Base-by-base conservation (phyloP, 805 yeast species). In the Candida ortonii region DNA sequence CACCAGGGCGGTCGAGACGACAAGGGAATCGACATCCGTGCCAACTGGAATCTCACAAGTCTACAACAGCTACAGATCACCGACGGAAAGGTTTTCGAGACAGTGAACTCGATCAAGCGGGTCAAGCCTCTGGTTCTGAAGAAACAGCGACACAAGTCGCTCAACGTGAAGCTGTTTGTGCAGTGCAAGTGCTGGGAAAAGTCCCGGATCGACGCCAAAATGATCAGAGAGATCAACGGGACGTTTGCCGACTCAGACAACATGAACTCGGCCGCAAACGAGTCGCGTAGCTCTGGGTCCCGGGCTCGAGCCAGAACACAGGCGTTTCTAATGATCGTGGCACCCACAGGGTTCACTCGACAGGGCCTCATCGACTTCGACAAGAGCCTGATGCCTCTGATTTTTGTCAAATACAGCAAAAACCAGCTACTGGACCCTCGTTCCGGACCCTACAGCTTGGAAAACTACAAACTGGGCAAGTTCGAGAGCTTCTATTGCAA, bases 1-100 rank as follows among this genome's bases (percentile, higher is more conserved):
- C 68, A 73, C 25, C 67, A 63, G 24, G 84, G 84, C 1, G 80
- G 82, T 1, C 61, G 76, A 2, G 66, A 68, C 31, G 84, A 78
- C 44, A 64, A 69, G 33, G 84, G 84, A 0, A 59, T 77, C 4
- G 84, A 78, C 47, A 50, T 78, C 4, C 49, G 70, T 14, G 81
- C 80, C 0, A 59, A 59, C 25, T 76, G 82, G 81, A 56, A 70
- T 34, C 49, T 46, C 13, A 23, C 38, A 3, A 52, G 31, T 33
- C 35, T 17, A 25, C 24, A 25, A 12, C 22, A 12, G 19, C 31
- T 13, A 16, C 32, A 11, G 26, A 12, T n/a, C 30, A 28, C 25
- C 13, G 43, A 33, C 13, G 29, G 14, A 3, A 22, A 33, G 12
- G 30, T 33, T 6, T 46, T 36, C 18, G 50, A 48, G 35, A 25